Evolutionary conservation across 108 stramenopile species (phyloP).

Genomic region (Phaeodactylum tricornutum): DNA sequence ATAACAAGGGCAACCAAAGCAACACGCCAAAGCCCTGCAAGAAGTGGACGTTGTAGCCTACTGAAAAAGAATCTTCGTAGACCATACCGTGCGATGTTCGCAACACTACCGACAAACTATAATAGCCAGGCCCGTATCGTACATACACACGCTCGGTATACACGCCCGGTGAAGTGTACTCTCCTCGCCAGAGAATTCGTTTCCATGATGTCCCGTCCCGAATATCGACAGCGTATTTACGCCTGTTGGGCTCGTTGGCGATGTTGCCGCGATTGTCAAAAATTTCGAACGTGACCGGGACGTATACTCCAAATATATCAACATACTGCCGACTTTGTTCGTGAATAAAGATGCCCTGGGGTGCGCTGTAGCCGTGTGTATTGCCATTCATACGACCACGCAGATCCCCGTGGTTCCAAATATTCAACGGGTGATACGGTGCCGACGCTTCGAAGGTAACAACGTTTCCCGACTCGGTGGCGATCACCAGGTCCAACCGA

Average conservation of each 20-base stretch:
- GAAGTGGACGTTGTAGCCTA: constrained; percentile 77
- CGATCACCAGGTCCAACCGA: constrained; percentile 58
- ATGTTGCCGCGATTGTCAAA: constrained; percentile 74
- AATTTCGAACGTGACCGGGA: constrained; percentile 72
- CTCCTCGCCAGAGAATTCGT: constrained; percentile 25
- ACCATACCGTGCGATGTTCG: constrained; percentile 59
- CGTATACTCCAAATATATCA: constrained; percentile 66
- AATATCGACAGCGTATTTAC: constrained; percentile 57
- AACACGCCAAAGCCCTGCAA: constrained; percentile 54
- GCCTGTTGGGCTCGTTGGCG: constrained; percentile 39
- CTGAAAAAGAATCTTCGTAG: constrained; percentile 71
- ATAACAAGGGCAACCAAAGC: constrained; percentile 58
- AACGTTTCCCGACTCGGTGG: constrained; percentile 60
- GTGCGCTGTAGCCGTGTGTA: constrained; percentile 65
- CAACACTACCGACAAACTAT: constrained; percentile 40
- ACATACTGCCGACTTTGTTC: constrained; percentile 56
- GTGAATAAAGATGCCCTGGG: constrained; percentile 76
- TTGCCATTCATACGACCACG: constrained; percentile 43
- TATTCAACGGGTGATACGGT: constrained; percentile 68
- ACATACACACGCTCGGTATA: constrained; percentile 70
- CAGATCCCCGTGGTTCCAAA: constrained; percentile 65
- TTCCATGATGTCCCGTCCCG: constrained; percentile 50
- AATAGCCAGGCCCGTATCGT: constrained; percentile 65
- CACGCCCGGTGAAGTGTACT: constrained; percentile 45
- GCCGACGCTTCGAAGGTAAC: constrained; percentile 59